These are phyloP conservation scores for Epichloe uncinata DNA, from an alignment of 2,329 filamentous ascomycete species.

Conservation along the genomic window DNA sequence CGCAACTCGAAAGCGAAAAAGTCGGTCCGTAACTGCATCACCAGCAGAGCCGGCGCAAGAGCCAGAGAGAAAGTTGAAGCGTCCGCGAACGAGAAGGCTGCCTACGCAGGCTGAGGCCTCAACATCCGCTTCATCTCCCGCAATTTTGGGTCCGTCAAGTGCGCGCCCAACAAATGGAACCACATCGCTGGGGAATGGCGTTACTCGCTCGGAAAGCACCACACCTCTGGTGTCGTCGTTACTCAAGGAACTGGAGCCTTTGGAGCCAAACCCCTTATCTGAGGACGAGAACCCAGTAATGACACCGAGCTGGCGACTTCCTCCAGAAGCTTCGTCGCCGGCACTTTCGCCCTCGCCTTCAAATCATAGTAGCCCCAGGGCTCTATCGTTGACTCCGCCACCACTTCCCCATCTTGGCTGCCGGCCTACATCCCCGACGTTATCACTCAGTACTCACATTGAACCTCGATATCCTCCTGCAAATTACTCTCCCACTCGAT, in stretches of 20 bases:
- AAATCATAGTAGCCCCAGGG: constrained; percentile 52
- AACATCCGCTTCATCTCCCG: constrained; percentile 23
- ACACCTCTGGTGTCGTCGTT: constrained; percentile 80
- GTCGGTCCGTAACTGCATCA: constrained; percentile 55
- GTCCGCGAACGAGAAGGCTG: constrained; percentile 64
- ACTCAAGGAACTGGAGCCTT: constrained; percentile 75
- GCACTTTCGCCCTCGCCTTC: constrained; percentile 52
- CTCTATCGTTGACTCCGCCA: constrained; percentile 55
- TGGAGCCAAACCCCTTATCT: constrained; percentile 51
- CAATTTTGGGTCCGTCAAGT: constrained; percentile 16
- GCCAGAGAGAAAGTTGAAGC: constrained; percentile 73
- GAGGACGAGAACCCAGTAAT: constrained; percentile 36
- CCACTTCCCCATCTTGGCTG: constrained; percentile 40
- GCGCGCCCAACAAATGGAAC: constrained; percentile 8
- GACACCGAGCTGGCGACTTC: constrained; percentile 17
- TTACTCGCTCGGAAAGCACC: constrained; percentile 26
- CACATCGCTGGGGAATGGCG: constrained; percentile 12
- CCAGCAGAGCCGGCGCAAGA: constrained; percentile 55
- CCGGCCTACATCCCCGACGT: constrained; percentile 50
- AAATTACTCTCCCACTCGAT: constrained; percentile 53
- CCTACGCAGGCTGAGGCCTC: constrained; percentile 34
- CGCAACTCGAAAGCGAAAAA: constrained; percentile 56
- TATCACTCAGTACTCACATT: constrained; percentile 56
- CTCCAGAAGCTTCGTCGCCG: constrained; percentile 40
- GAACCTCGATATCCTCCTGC: constrained; percentile 63